Conservation (phyloP, 2,329 filamentous ascomycete species). For the Gnomoniopsis sp. region DNA sequence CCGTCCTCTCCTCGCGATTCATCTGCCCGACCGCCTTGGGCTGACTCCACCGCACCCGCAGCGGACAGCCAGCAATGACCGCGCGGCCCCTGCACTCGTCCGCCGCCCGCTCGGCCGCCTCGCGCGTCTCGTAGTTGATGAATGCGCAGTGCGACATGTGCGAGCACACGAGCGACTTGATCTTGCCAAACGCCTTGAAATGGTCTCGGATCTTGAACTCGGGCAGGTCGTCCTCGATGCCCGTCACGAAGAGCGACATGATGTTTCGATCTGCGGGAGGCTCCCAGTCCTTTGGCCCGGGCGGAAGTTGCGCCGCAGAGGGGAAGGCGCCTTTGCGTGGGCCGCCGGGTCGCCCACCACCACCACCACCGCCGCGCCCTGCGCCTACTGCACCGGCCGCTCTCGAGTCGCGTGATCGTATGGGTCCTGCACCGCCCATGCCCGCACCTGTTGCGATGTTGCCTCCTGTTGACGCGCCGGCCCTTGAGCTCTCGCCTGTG, state of each 20-base stretch:
- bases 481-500: conserved; percentile 35
- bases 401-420: conserved; percentile 68
- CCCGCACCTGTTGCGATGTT: conserved; percentile 53
- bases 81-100: conserved; percentile 82
- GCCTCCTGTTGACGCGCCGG: conserved; percentile 37
- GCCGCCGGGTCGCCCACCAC: conserved; percentile 35
- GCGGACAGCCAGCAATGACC: conserved; percentile 84
- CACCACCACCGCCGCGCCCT: conserved; percentile 32
- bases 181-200: conserved; percentile 83
- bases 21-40: conserved; percentile 89
- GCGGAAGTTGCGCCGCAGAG: conserved; percentile 69
- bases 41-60: conserved; percentile 88
- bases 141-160: conserved; percentile 98
- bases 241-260: conserved; percentile 91
- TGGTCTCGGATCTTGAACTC: conserved; percentile 89
- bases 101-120: conserved; percentile 82
- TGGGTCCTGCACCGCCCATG: conserved; percentile 65
- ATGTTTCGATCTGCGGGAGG: conserved; percentile 83
- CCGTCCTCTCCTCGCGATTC: conserved; percentile 78
- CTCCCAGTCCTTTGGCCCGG: conserved; percentile 78
- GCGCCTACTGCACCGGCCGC: conserved; percentile 50
- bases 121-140: conserved; percentile 84
- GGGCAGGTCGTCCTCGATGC: conserved; percentile 91
- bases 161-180: conserved; percentile 90
- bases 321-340: conserved; percentile 60